Conservation (phyloP, 305 asterid genomes). For the Solanum hybrid region DNA sequence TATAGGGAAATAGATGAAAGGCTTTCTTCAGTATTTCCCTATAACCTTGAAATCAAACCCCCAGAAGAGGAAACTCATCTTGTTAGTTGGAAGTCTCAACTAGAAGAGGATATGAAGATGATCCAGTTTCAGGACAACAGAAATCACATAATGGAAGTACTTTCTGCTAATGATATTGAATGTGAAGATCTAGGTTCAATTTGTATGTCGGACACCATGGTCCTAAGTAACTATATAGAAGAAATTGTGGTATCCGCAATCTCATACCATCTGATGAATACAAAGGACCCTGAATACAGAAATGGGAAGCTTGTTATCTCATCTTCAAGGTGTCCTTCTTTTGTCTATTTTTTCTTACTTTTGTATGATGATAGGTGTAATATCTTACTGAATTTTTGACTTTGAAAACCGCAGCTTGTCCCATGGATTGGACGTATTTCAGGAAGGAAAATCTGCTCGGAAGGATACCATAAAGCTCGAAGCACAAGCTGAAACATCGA, state of each 20-base stretch:
- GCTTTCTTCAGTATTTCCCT: constrained; percentile 61
- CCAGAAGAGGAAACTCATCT: constrained; percentile 75
- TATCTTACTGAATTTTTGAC: constrained; percentile 22
- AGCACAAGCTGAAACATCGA: constrained; percentile 40
- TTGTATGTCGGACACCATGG: constrained; percentile 59
- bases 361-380: background rate
- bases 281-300: constrained; percentile 61
- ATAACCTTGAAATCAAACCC: constrained; percentile 73
- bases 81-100: constrained; percentile 73
- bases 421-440: constrained; percentile 68
- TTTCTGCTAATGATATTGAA: constrained; percentile 75
- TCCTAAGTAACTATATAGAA: constrained; percentile 65
- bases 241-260: constrained; percentile 88
- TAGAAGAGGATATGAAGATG: constrained; percentile 85
- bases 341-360: background rate
- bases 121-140: constrained; percentile 68
- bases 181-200: constrained; percentile 76
- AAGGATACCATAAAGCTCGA: constrained; percentile 36
- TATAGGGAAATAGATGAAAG: constrained; percentile 53
- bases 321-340: constrained; percentile 54
- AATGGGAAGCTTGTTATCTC: constrained; percentile 87
- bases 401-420: constrained; percentile 45
- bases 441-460: constrained; percentile 50
- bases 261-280: constrained; percentile 70
- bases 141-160: constrained; percentile 78